A percentile compares a stretch with the other conserved stretches of the same genome.
phyloP scores from a whole-genome alignment of 257 asterid species.

The Jacaranda mimosifolia region DNA sequence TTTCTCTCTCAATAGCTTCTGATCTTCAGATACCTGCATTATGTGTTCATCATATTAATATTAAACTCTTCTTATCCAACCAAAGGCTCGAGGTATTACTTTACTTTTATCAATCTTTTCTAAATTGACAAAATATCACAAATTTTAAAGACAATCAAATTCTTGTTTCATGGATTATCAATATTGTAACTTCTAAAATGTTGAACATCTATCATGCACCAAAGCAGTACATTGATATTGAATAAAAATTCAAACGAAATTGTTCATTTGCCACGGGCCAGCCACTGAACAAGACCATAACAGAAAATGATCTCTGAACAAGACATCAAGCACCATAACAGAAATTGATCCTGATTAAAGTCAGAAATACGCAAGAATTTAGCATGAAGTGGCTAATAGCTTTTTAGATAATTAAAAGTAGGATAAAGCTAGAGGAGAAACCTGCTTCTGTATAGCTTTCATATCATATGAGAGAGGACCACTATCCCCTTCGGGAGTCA shows the following conservation, averaged over 20 bases:
- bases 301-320: not conserved
- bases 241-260: not conserved
- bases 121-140: not conserved
- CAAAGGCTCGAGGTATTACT: not conserved
- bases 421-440: conserved; percentile 36
- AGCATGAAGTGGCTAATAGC: not conserved
- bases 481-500: conserved; percentile 76
- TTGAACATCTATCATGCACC: not conserved
- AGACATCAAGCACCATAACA: not conserved
- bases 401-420: not conserved
- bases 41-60: conserved; percentile 22
- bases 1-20: conserved; percentile 80
- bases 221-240: not conserved
- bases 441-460: conserved; percentile 93
- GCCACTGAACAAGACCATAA: conserved; percentile 7
- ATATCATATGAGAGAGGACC: conserved; percentile 76
- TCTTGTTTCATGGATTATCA: not conserved
- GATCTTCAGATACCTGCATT: conserved; percentile 78
- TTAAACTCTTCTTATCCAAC: not conserved
- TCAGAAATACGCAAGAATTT: not conserved
- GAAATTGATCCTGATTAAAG: not conserved
- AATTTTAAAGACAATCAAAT: not conserved
- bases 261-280: not conserved
- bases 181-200: not conserved
- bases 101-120: not conserved